Conservation (phyloP, 1,139 yeast species). For the Hemisphaericaspora lyxosophila region DNA sequence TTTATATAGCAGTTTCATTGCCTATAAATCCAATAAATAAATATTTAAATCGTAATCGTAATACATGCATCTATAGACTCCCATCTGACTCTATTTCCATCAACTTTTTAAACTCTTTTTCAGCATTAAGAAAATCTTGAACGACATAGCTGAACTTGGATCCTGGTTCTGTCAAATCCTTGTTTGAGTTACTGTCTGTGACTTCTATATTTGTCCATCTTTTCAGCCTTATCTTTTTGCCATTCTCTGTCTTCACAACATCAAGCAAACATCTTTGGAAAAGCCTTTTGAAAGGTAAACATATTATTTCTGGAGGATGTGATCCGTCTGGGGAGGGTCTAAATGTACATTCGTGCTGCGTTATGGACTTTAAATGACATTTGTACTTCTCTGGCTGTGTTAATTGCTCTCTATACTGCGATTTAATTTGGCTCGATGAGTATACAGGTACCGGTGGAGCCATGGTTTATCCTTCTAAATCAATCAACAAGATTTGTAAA, state of each 20-base stretch:
- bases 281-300: conserved; percentile 54
- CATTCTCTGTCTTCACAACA: conserved; percentile 21
- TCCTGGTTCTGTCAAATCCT: conserved; percentile 23
- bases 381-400: conserved; percentile 32
- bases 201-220: conserved; percentile 46
- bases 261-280: conserved; percentile 49
- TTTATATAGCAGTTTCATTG: too few species aligned
- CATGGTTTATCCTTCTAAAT: conserved; percentile 31
- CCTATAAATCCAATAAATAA: not conserved
- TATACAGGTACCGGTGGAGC: conserved; percentile 52
- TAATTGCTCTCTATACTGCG: conserved; percentile 28
- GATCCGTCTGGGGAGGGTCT: conserved; percentile 15
- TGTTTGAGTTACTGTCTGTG: conserved; percentile 40
- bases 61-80: conserved; percentile 1
- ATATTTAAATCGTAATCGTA: not conserved
- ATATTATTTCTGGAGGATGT: conserved; percentile 43
- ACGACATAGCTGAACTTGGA: conserved; percentile 29
- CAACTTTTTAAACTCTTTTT: conserved; percentile 34
- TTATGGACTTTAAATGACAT: conserved; percentile 44
- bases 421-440: conserved; percentile 28
- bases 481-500: too few species aligned
- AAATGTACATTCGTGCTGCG: conserved; percentile 54
- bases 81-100: conserved; percentile 28
- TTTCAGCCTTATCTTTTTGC: conserved; percentile 25
- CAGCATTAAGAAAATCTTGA: conserved; percentile 38